Base-by-base conservation (phyloP, 2,329 filamentous ascomycete species). In the Tolypocladium endophyticum region DNA sequence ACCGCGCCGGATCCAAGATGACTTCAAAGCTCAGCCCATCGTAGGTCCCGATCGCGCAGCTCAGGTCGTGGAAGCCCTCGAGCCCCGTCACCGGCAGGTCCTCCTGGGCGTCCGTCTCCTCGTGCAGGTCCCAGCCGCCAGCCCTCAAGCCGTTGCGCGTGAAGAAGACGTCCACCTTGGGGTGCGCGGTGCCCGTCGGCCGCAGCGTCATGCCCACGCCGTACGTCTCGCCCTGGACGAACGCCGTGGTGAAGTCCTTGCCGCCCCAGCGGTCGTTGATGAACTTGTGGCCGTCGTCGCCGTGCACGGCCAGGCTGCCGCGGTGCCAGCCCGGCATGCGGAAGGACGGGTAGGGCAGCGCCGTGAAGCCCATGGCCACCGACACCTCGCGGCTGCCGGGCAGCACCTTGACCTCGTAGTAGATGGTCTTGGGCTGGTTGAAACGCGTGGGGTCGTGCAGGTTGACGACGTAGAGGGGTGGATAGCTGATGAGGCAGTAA, bases 291-390 rank as follows among this genome's bases (percentile, higher is more conserved):
- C 90, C 90, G 71, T 93, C 90, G 70, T 93, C 90, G 55, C 87
- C 86, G 70, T 93, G 90, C n/a, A 93, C 84, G 1, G 80, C 90
- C 18, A 92, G 68, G 63, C 84, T 87, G 23, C 83, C 89, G 39
- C 89, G 81, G 69, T 94, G 87, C 90, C 89, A 93, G 2, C 90
- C 90, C 0, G 90, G 90, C 61, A 92, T 80, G 9, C 90, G 82
- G 76, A 90, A 93, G 0, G 81, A 79, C 8, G 90, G 90, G 68
- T 92, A 93, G 9, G 90, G 90, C 55, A 87, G 82, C 1, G 88
- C 89, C 0, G 82, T 76, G 70, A 86, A 91, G 12, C 90, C 90
- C 12, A 93, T 69, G 0, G 85, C 87, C 1, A 92, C 75, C 45
- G 73, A 75, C 57, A 80, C 72, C 60, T 81, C 79, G 4, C 65